Base-by-base conservation (phyloP, 177 flowering plant species). In the Vitis hybrid region DNA sequence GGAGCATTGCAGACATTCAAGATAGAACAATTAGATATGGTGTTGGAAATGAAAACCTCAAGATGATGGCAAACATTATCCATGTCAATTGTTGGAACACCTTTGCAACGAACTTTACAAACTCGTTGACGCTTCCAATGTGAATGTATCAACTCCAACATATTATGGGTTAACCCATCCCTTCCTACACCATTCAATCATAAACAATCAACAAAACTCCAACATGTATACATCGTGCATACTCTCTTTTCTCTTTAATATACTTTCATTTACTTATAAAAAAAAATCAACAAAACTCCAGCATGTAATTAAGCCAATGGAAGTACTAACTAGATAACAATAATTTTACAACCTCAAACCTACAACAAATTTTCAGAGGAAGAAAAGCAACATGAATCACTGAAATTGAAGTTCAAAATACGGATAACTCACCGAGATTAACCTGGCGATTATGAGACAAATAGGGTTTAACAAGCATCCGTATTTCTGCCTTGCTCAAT, bases 21-120 rank as follows among this genome's bases (percentile, higher is more conserved):
- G 45, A 34, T 34, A 34, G 45, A 34, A 34, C 45, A 34, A 34
- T 34, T 34, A 34, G 5, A 34, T 51, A 55, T 7, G 16, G 19
- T 16, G 31, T 39, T 11, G 2, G 48, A 16, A 71, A 60, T 45
- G 49, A 65, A 45, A 71, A 95, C 99, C 99, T 96, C 97, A 16
- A 96, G 81, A 84, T 83, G 88, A 22, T 73, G 80, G 88, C 99
- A 91, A 59, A 95, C 82, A 55, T 95, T 95, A 82, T 87, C 72
- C 97, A 96, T 93, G 70, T 96, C 98, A 51, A 96, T 87, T 39
- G 99, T 96, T 0, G 98, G 98, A 77, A 96, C 92, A 53, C 99
- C 99, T 78, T 79, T 76, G 70, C 99, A 93, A 22, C 86, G 83
- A 75, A 96, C 89, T 82, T 96, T 93, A 77, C 97, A 90, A 65